These are phyloP conservation scores for Tieghemiomyces parasiticus DNA, from an alignment of 192 early-diverging fungal genomes.

Conservation along the genomic window DNA sequence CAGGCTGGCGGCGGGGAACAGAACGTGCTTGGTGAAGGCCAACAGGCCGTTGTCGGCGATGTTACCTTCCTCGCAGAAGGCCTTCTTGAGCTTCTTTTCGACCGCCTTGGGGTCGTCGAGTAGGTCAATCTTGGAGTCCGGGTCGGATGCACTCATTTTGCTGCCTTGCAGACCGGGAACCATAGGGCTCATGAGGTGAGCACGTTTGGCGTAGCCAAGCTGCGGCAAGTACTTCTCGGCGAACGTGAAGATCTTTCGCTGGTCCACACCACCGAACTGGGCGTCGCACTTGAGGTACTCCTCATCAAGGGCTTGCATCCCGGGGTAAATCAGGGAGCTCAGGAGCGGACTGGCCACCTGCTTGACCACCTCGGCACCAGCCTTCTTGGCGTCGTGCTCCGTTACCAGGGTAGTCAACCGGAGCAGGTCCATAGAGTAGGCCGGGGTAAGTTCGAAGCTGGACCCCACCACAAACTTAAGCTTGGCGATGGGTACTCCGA, in stretches of 20 bases:
- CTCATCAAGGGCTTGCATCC: constrained; percentile 96
- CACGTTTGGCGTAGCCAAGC: constrained; percentile 91
- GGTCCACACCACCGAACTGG: constrained; percentile 96
- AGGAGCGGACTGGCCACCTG: constrained; percentile 77
- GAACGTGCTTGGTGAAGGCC: constrained; percentile 76
- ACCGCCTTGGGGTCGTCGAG: constrained; percentile 72
- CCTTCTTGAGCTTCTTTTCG: constrained; percentile 75
- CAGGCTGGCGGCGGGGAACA: constrained; percentile 76
- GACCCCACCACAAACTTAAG: constrained; percentile 87
- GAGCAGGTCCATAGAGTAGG: constrained; percentile 89
- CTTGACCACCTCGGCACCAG: constrained; percentile 97
- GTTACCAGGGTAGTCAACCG: constrained; percentile 69
- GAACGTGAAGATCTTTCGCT: constrained; percentile 98
- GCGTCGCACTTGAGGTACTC: constrained; percentile 89
- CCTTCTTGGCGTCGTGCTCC: constrained; percentile 95
- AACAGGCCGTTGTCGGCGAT: constrained; percentile 83
- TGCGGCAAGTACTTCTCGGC: constrained; percentile 90
- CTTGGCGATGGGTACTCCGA: constrained; percentile 87
- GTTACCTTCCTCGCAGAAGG: constrained; percentile 96
- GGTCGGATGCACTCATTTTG: constrained; percentile 95
- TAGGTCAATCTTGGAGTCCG: constrained; percentile 95
- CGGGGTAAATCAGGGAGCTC: constrained; percentile 93
- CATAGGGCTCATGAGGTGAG: constrained; percentile 98
- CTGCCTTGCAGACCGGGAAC: constrained; percentile 81
- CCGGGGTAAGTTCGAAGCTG: constrained; percentile 68